Base-by-base conservation (phyloP, 164 flowering plant genomes). In the Stephania japonica region DNA sequence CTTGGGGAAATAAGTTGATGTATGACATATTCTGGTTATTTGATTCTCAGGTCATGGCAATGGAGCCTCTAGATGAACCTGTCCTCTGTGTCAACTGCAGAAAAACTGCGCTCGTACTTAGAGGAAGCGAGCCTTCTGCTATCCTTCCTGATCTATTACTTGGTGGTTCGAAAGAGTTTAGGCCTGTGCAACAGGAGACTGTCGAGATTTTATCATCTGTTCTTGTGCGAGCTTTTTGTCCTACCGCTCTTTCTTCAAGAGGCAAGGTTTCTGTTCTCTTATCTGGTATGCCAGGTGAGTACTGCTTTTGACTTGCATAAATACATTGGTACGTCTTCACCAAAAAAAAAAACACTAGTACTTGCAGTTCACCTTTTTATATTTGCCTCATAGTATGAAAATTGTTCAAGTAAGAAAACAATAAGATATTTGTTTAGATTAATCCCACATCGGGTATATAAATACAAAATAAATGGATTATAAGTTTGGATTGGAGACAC, bases 61-160 rank as follows among this genome's bases (percentile, higher is more conserved):
- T 89, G 88, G 97, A 94, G 78, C 99, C 97, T 61, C 76, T 81
- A 23, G 86, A 89, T 38, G 94, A 88, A 81, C 75, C 82, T 7
- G 69, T 91, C 80, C 89, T 94, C 62, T 86, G 90, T 75, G 90
- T 90, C 71, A 89, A 91, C 78, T 77, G 83, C 59, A 76, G 81
- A 26, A 85, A 86, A 80, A 92, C 99, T 71, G 97, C 97, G 41
- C 91, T 92, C 67, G 94, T 92, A 67, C 97, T 91, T 80, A 97
- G 91, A 67, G 97, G 97, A 42, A 90, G 84, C 83, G 86, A 82
- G 76, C 80, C 92, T 71, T 89, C 95, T 79, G 78, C 91, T 68
- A 65, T 94, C 68, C 99, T 94, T 32, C 95, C 99, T 0, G 85
- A 84, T 76, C 70, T 80, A 43, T 75, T 94, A 71, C 64, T 87